A percentile compares a stretch with the other conserved stretches of the same genome.
Evolutionary conservation across 2,329 filamentous ascomycete species (phyloP).

Genomic region (Arthrinium phaeospermum): DNA sequence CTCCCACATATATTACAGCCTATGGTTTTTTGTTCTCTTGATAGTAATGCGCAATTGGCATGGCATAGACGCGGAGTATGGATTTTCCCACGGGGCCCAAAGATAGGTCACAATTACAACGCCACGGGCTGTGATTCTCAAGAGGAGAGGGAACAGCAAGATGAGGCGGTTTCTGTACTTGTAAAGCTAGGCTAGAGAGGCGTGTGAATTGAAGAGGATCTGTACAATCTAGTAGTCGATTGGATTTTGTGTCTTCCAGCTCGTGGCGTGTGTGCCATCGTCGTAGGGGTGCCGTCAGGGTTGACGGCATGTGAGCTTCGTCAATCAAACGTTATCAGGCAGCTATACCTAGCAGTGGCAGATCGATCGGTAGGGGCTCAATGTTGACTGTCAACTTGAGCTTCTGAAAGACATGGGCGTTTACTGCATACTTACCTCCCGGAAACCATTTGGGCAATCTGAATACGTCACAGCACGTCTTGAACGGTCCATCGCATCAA

Average conservation of each 20-base stretch:
- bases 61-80: slow-evolving; percentile 22
- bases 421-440: background rate
- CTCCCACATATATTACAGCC: slow-evolving; percentile 16
- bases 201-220: slow-evolving; percentile 15
- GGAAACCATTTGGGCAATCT: background rate
- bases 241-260: background rate
- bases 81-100: slow-evolving; percentile 2
- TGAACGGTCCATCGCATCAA: background rate
- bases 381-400: no score
- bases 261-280: background rate
- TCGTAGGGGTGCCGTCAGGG: background rate
- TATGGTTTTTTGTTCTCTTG: slow-evolving; percentile 13
- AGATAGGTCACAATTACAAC: slow-evolving; percentile 13
- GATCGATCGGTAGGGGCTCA: background rate
- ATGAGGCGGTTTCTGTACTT: slow-evolving; percentile 18
- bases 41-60: slow-evolving; percentile 10
- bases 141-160: slow-evolving; percentile 1
- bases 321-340: background rate
- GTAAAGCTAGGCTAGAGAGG: slow-evolving; percentile 20
- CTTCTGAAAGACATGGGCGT: background rate
- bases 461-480: background rate
- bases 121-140: background rate
- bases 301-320: background rate
- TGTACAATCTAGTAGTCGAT: background rate
- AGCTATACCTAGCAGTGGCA: background rate